These are phyloP conservation scores for Agaricales sp. DNA, from an alignment of 1,284 basidiomycete species.

Conservation along the genomic window DNA sequence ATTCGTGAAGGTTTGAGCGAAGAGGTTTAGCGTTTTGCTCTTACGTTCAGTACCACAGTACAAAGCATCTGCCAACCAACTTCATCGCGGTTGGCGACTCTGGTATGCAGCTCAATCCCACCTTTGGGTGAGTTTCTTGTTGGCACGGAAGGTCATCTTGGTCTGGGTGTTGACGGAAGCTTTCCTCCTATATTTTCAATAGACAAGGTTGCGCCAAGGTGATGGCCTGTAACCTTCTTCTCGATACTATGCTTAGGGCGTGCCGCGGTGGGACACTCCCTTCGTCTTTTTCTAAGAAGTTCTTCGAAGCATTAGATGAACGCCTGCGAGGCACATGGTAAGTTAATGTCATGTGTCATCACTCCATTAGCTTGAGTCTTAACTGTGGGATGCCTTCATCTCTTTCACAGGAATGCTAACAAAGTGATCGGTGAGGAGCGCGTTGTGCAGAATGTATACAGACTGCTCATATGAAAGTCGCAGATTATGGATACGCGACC, in stretches of 20 bases:
- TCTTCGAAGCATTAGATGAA: background rate
- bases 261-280: background rate
- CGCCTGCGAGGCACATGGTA: background rate
- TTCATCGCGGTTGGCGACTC: background rate
- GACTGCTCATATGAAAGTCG: background rate
- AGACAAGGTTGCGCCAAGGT: background rate
- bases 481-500: background rate
- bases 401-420: background rate
- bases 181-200: background rate
- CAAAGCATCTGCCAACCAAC: background rate
- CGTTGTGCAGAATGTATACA: background rate
- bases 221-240: background rate
- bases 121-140: background rate
- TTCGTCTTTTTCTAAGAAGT: background rate
- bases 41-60: background rate
- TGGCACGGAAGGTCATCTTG: background rate
- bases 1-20: background rate
- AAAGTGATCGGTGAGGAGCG: background rate
- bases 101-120: slow-evolving; percentile 1
- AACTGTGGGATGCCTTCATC: background rate
- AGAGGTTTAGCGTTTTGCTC: background rate
- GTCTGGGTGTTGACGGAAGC: background rate
- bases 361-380: background rate
- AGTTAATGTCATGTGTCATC: background rate
- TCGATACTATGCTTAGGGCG: background rate